Evolutionary conservation across 352 stramenopile genomes (phyloP).

Genomic region (Pythium biforme): DNA sequence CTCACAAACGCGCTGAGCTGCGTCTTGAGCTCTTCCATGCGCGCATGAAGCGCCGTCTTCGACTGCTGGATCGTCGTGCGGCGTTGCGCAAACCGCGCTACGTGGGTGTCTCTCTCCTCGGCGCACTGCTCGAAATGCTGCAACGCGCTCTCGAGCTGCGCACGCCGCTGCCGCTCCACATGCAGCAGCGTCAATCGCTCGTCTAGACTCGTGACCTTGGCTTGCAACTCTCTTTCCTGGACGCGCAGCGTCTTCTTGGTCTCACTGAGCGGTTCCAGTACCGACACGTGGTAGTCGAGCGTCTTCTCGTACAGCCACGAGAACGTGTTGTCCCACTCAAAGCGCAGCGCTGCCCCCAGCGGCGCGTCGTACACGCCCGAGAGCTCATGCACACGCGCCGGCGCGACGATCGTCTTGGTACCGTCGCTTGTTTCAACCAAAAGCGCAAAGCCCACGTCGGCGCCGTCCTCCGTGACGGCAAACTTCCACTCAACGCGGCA

Average conservation of each 20-base stretch:
- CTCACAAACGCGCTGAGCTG: conserved; percentile 36
- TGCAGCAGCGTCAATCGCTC: conserved; percentile 38
- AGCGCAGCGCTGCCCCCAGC: conserved; percentile 40
- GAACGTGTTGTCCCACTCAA: conserved; percentile 84
- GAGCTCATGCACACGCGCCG: conserved; percentile 53
- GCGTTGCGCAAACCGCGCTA: conserved; percentile 30
- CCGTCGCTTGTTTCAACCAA: conserved; percentile 12
- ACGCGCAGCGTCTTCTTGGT: conserved; percentile 38
- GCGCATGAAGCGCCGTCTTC: conserved; percentile 45
- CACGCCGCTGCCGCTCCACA: conserved; percentile 33
- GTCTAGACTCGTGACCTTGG: conserved; percentile 26
- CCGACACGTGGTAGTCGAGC: conserved; percentile 78
- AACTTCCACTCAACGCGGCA: conserved; percentile 84
- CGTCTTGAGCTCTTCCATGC: conserved; percentile 60
- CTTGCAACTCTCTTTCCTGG: conserved; percentile 31
- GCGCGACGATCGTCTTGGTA: conserved; percentile 31
- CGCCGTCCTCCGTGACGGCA: conserved; percentile 61
- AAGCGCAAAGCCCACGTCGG: conserved; percentile 61
- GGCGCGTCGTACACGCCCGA: conserved; percentile 48
- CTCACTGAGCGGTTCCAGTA: conserved; percentile 54
- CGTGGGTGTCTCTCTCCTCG: conserved; percentile 35
- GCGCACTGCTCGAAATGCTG: conserved; percentile 38
- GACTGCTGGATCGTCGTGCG: conserved; percentile 36
- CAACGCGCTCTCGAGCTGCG: conserved; percentile 35
- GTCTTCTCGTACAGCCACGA: conserved; percentile 87